Base-by-base conservation (phyloP, 2,329 filamentous ascomycete genomes). In the Paramyrothecium roridum region DNA sequence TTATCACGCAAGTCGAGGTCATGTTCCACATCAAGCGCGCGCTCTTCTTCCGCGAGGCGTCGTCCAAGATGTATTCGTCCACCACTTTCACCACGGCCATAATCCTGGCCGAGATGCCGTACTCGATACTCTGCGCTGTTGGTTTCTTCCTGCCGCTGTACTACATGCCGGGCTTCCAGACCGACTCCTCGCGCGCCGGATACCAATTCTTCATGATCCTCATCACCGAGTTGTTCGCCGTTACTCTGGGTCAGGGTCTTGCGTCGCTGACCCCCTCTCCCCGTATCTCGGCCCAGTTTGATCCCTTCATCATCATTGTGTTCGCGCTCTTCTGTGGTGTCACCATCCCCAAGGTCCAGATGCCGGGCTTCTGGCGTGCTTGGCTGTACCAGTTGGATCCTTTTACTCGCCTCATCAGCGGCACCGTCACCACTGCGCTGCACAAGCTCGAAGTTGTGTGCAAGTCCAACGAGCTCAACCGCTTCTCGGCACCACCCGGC, bases 251-350 rank as follows among this genome's bases (percentile, higher is more conserved):
- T 3, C 92, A 93, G 67, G 84, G 83, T 55, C 80, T 96, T 4
- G 87, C 90, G 0, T 86, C 92, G 0, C 73, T 93, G 54, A 95
- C 91, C 0, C 90, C 92, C 0, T 86, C 83, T 22, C 85, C 89
- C 2, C 91, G 91, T 72, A 90, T 96, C 63, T 86, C 89, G 0
- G 85, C 88, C 16, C 85, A 93, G 61, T 81, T 91, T 61, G 92
- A 96, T 63, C 91, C 92, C 1, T 90, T 93, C 68, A 76, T 95
- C 68, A 87, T 92, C 71, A 90, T 95, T 69, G 85, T 88, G 56
- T 93, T 96, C 66, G 82, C 88, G 1, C 81, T 96, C 22, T 96
- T 96, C 83, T 96, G 90, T 65, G 91, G 91, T 71, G 91, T 96
- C 58, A 89, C 90, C 0, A 90, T 96, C 52, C 88, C 91, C 0